These are phyloP conservation scores for Aeschynomene evenia DNA, from an alignment of 306 rosid genomes.

Conservation along the genomic window DNA sequence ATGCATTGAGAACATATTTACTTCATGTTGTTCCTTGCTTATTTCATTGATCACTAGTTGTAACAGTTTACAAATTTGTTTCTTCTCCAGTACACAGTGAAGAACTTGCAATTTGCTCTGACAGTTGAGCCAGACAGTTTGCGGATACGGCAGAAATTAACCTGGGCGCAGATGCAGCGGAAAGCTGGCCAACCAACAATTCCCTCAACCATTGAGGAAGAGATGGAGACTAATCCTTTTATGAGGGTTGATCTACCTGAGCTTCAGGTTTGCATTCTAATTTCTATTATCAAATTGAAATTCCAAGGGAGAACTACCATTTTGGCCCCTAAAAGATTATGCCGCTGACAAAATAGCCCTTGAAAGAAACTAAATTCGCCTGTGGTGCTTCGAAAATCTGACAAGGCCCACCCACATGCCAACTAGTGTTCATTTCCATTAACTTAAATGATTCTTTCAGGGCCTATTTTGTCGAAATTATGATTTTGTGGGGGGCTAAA, in stretches of 20 bases:
- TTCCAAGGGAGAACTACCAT: too few relatives aligned
- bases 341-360: too few relatives aligned
- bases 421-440: too few relatives aligned
- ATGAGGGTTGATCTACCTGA: slow-evolving; percentile 67
- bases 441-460: too few relatives aligned
- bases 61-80: neutral
- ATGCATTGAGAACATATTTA: neutral
- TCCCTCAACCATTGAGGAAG: slow-evolving; percentile 76
- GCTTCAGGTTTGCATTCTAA: slow-evolving; percentile 74
- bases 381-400: too few relatives aligned
- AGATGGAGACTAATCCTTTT: slow-evolving; percentile 75
- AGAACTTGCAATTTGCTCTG: slow-evolving; percentile 27
- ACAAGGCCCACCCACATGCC: too few relatives aligned
- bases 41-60: neutral
- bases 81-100: slow-evolving; percentile 17
- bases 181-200: slow-evolving; percentile 59
- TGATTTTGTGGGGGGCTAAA: too few relatives aligned
- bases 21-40: neutral
- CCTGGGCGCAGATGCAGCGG: slow-evolving; percentile 64
- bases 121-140: slow-evolving; percentile 24
- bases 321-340: too few relatives aligned
- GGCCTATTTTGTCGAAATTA: too few relatives aligned
- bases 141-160: slow-evolving; percentile 48
- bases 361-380: too few relatives aligned
- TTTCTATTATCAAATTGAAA: neutral